Evolutionary conservation across 208 protist species (phyloP), one percentile per base, ranked within the genome.

Genomic region (Acanthamoeba lenticulata): DNA sequence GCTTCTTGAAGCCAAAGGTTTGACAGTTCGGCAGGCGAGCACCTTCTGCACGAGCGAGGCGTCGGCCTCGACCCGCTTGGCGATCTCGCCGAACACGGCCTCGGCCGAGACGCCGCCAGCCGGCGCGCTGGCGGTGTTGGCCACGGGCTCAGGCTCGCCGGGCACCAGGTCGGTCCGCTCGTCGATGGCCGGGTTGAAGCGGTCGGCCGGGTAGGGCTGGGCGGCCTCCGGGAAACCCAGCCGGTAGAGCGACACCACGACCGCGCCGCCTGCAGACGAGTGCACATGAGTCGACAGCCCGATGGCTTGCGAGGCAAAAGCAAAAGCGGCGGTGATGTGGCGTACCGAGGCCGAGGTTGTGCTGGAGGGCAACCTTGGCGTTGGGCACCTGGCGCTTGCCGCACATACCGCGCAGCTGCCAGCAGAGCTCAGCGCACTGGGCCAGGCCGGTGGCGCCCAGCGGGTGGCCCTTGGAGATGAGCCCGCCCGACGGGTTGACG

Each of bases 401-500:
- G 55, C 42, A 49, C 94, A 81, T 81, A 38, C 81, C 79, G 34
- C 94, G 90, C 36, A 95, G 62, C 93, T 96, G 95, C 94, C 94
- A 96, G 60, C 42, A 77, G 34, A 96, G 88, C 32, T 94, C 94
- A n/a, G 83, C 81, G 38, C 92, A 88, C 65, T 95, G 94, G 17
- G 94, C 93, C 11, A 95, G 74, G 17, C 93, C 94, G 3, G 94
- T 95, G 44, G 93, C 93, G 32, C 85, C 94, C 29, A 95, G 94
- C 36, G 95, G 94, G 67, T 96, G 94, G 5, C 94, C 95, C 94
- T 96, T 96, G 72, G 94, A 95, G 62, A 95, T 94, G 17, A 96
- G 85, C 24, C 95, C 95, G 29, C 95, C 95, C n/a, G 94, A 95
- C 17, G 95, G 95, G 69, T 96, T 96, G 55, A 96, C 81, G 21